Base-by-base conservation (phyloP, 2,329 filamentous ascomycete genomes). In the Penicillium italicum region DNA sequence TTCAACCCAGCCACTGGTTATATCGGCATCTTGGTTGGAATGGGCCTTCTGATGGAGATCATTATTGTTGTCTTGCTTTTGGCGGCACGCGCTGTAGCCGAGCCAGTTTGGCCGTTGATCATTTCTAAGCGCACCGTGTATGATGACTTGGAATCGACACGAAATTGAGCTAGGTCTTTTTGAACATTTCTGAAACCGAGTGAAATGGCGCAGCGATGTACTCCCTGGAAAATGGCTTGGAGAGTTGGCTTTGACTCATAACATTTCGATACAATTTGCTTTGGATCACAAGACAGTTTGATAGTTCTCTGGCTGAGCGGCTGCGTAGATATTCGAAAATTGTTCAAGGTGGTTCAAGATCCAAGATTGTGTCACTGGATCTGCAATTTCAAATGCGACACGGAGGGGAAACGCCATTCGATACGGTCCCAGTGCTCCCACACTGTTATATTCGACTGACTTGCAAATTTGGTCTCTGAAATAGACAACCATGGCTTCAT, bases 391-490 rank as follows among this genome's bases (percentile, higher is more conserved):
- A 9, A 66, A 63, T 10, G 60, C 66, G 20, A 69, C 66, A 10
- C 59, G 61, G 22, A 69, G 46, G 9, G 66, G 50, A 40, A 70
- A 69, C 2, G 61, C 67, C 57, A 69, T 59, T 52, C 66, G 59
- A 45, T 62, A 69, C 6, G 66, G 67, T 0, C 68, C 67, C 14
- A 70, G 49, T 4, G 64, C 45, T 3, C 66, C 68, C 8, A 55
- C 57, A 7, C 61, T 48, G 37, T 58, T 62, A 36, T 65, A 69
- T 53, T 69, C 66, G n/a, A 70, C 61, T 0, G 67, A 69, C 42
- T 58, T 64, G 57, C 68, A 70, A n/a, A 70, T 69, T 52, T 66
- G 66, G 50, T 69, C 66, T 16, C 62, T 60, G 24, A 62, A 70
- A 52, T 63, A 65, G 18, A 50, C 22, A 11, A 65, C 57, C 60